These are phyloP conservation scores for Camelina sativa DNA, from an alignment of 345 rosid species.

Conservation along the genomic window DNA sequence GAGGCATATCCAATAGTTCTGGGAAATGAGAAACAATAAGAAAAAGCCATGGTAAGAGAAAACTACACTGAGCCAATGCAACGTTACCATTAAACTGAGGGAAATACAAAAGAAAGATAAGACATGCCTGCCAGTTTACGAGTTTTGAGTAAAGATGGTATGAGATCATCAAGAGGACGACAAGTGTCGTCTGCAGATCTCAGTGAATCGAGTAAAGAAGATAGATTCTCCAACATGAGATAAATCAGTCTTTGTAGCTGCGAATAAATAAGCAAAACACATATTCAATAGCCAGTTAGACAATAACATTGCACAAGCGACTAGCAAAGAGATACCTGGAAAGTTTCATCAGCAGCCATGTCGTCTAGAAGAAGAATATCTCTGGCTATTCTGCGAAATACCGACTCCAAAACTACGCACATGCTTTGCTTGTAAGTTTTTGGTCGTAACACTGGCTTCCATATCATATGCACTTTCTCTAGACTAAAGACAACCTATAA, in stretches of 20 bases:
- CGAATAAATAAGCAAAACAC: conserved; percentile 35
- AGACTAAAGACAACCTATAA: conserved; percentile 81
- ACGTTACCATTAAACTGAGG: conserved; percentile 25
- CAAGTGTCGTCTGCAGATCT: conserved; percentile 46
- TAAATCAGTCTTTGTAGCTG: conserved; percentile 88
- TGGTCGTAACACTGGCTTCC: conserved; percentile 87
- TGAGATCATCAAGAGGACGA: conserved; percentile 56
- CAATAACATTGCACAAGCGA: conserved; percentile 7
- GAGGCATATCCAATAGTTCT: conserved; percentile 93
- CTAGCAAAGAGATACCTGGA: conserved; percentile 57
- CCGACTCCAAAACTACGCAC: conserved; percentile 79
- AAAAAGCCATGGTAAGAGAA: conserved; percentile 1
- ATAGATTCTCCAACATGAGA: conserved; percentile 74
- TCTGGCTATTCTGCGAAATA: conserved; percentile 70
- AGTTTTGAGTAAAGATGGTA: conserved; percentile 78
- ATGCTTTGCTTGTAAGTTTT: conserved; percentile 82
- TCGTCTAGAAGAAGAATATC: conserved; percentile 91
- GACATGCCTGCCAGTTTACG: conserved; percentile 85
- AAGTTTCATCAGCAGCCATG: conserved; percentile 97
- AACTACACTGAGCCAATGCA: neutral
- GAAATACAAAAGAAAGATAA: neutral
- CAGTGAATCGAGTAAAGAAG: conserved; percentile 68
- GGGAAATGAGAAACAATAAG: conserved; percentile 24
- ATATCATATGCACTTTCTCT: conserved; percentile 90
- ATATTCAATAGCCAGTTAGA: neutral